These are phyloP conservation scores for Corymbia maculata DNA, from an alignment of 345 rosid species.

Conservation along the genomic window DNA sequence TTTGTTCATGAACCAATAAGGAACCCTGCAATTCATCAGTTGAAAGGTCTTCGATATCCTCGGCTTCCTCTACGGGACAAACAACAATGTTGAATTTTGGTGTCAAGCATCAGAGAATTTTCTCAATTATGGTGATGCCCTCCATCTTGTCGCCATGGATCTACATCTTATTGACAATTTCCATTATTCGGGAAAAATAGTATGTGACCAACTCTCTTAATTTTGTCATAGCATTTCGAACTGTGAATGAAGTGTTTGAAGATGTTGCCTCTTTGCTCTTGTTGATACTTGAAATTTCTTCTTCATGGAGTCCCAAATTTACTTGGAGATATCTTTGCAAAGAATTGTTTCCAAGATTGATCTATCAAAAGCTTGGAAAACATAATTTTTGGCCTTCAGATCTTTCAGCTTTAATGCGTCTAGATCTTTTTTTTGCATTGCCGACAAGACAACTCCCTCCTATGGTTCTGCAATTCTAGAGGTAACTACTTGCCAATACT, in stretches of 20 bases:
- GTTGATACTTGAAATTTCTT: too few species aligned
- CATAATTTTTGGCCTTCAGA: background rate
- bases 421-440: background rate
- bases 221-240: background rate
- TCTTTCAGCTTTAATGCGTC: background rate
- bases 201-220: background rate
- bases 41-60: too few species aligned
- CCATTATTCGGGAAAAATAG: background rate
- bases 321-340: background rate
- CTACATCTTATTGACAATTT: background rate
- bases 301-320: background rate
- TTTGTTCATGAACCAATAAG: background rate
- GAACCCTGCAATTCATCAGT: background rate
- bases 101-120: too few species aligned
- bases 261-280: background rate
- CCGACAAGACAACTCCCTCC: background rate
- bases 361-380: background rate
- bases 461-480: background rate
- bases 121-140: background rate
- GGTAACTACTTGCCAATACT: background rate
- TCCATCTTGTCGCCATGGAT: background rate
- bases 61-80: background rate
- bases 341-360: background rate
- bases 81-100: background rate
- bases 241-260: too few species aligned